Percentiles rank a stretch among this genome's conserved stretches.
These are phyloP conservation scores for Cruciata laevipes DNA, from an alignment of 257 asterid species.

Conservation along the genomic window DNA sequence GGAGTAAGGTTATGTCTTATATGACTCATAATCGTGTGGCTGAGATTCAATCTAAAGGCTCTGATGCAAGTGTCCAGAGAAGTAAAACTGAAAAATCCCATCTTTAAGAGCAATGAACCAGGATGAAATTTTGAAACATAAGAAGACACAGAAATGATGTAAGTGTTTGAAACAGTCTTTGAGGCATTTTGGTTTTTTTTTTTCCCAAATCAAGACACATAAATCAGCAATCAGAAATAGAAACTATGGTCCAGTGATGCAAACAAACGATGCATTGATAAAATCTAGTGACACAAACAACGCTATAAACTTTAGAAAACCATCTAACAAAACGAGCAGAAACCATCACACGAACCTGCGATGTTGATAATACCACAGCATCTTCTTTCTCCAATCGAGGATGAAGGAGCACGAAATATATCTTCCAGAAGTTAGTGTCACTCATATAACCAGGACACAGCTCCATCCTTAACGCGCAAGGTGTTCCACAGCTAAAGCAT, in stretches of 20 bases:
- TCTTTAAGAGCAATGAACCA: neutral
- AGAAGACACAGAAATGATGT: no score
- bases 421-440: constrained; percentile 83
- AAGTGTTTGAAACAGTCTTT: no score
- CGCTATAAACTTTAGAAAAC: neutral
- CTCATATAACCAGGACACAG: constrained; percentile 88
- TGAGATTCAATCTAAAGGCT: neutral
- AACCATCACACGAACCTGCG: constrained; percentile 42
- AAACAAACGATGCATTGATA: neutral
- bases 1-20: no score
- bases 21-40: neutral
- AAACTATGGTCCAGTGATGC: neutral
- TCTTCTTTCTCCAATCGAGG: constrained; percentile 61
- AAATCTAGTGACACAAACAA: neutral
- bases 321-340: neutral
- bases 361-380: constrained; percentile 64
- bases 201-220: neutral
- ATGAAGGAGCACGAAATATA: constrained; percentile 81
- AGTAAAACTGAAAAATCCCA: neutral
- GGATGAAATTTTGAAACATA: neutral
- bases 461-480: constrained; percentile 69
- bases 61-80: neutral
- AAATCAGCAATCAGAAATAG: neutral
- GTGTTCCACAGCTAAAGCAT: constrained; percentile 77
- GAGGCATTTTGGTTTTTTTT: no score